Conservation (phyloP, 257 asterid genomes). For the Solanum arcanum region DNA sequence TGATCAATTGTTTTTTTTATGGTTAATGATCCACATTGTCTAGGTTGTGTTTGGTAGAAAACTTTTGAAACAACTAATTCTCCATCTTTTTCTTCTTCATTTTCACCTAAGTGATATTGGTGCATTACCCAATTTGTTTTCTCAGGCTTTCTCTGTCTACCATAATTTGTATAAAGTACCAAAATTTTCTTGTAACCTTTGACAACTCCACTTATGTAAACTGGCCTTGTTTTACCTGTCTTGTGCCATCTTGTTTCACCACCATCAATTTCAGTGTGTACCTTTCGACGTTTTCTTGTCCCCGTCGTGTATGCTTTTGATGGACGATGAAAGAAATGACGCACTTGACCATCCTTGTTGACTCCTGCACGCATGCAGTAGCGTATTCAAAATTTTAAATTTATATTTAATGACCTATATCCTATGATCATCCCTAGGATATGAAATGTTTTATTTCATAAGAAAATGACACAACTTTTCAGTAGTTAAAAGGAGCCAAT, state of each 20-base stretch:
- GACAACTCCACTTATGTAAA: constrained; percentile 19
- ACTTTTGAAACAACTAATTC: constrained; percentile 86
- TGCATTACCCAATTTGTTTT: constrained; percentile 97
- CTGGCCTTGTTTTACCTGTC: constrained; percentile 77
- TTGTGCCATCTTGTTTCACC: constrained; percentile 96
- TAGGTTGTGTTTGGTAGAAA: constrained; percentile 89
- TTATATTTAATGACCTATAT: fast-evolving
- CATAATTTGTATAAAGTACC: constrained; percentile 86
- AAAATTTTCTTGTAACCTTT: constrained; percentile 81
- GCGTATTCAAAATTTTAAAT: not conserved
- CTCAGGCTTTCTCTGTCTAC: constrained; percentile 78
- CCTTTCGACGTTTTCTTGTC: constrained; percentile 77
- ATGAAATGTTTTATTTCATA: not conserved
- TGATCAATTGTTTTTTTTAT: constrained; percentile 7
- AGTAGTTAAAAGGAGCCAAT: not conserved
- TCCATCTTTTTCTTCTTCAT: constrained; percentile 87
- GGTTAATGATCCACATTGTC: constrained; percentile 48
- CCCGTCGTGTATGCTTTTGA: constrained; percentile 95
- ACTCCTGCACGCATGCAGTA: constrained; percentile 37
- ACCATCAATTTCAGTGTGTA: constrained; percentile 58
- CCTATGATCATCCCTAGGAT: not conserved
- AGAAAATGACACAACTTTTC: not conserved
- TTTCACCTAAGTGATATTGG: constrained; percentile 74
- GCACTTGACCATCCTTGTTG: constrained; percentile 76
- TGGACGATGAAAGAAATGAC: constrained; percentile 92